Evolutionary conservation across 2,329 filamentous ascomycete genomes (phyloP).

Genomic region (Penicillium sp.): DNA sequence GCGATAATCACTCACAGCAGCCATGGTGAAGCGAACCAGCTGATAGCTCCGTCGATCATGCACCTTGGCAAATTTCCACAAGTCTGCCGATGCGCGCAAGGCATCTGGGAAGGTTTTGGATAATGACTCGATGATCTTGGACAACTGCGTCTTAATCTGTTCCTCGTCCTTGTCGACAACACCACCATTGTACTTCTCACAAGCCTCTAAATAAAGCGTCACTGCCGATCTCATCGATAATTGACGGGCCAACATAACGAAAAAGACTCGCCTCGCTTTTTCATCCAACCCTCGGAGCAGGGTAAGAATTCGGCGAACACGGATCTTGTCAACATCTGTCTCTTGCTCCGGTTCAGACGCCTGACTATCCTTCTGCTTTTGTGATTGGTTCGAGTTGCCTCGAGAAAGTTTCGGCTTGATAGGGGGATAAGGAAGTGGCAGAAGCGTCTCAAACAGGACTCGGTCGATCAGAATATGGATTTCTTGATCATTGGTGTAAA

Average conservation of each 20-base stretch:
- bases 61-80: slow-evolving; percentile 86
- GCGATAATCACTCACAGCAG: slow-evolving; percentile 83
- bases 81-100: slow-evolving; percentile 66
- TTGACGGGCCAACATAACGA: slow-evolving; percentile 77
- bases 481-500: slow-evolving; percentile 85
- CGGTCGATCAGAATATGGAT: slow-evolving; percentile 81
- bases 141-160: slow-evolving; percentile 66
- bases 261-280: slow-evolving; percentile 81
- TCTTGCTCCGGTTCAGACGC: slow-evolving; percentile 37
- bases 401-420: slow-evolving; percentile 54
- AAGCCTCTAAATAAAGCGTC: slow-evolving; percentile 73
- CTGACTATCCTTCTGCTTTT: slow-evolving; percentile 47
- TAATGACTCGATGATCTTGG: slow-evolving; percentile 69
- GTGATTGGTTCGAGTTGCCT: slow-evolving; percentile 52
- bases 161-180: slow-evolving; percentile 67
- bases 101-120: slow-evolving; percentile 74
- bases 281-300: slow-evolving; percentile 75
- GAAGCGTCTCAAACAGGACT: slow-evolving; percentile 78
- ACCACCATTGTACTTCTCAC: slow-evolving; percentile 86
- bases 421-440: slow-evolving; percentile 85
- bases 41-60: slow-evolving; percentile 90
- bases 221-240: slow-evolving; percentile 70
- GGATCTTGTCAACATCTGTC: slow-evolving; percentile 58
- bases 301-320: slow-evolving; percentile 79
- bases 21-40: slow-evolving; percentile 80